Conservation (phyloP, 164 flowering plant genomes). For the Macadamia integrifolia region DNA sequence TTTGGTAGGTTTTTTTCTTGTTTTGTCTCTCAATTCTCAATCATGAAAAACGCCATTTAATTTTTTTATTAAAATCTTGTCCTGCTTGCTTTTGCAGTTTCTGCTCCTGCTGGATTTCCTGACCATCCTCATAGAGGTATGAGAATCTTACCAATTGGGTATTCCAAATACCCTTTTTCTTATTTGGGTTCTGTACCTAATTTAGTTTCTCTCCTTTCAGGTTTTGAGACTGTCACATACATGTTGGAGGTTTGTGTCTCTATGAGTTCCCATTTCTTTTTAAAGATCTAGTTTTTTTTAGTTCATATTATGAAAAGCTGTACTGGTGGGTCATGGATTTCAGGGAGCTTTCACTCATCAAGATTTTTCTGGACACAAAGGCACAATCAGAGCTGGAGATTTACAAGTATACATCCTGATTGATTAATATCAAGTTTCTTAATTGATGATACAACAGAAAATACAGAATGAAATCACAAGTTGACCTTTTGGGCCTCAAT, state of each 20-base stretch:
- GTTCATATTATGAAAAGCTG: not conserved
- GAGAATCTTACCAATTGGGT: not conserved
- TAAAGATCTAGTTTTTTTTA: not conserved
- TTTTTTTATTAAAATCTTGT: not conserved
- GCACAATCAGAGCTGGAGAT: constrained; percentile 74
- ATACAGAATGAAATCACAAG: not conserved
- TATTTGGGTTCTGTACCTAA: not conserved
- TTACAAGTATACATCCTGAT: constrained; percentile 49
- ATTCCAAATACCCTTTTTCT: too few species aligned
- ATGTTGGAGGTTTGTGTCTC: constrained; percentile 52
- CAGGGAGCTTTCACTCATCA: constrained; percentile 84
- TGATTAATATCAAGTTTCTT: not conserved
- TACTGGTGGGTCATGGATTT: constrained; percentile 5
- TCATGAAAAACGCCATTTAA: not conserved
- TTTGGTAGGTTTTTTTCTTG: constrained; percentile 32
- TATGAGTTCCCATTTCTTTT: not conserved
- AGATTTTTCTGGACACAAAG: constrained; percentile 86
- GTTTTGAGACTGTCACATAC: constrained; percentile 90
- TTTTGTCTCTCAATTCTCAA: not conserved
- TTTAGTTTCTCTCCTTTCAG: constrained; percentile 24
- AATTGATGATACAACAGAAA: not conserved
- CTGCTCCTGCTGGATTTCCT: constrained; percentile 90
- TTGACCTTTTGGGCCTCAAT: not conserved
- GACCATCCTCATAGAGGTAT: constrained; percentile 96
- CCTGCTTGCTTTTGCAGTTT: constrained; percentile 41